phyloP scores from a whole-genome alignment of 352 stramenopile species.

The Thalassiosira mediterranea region DNA sequence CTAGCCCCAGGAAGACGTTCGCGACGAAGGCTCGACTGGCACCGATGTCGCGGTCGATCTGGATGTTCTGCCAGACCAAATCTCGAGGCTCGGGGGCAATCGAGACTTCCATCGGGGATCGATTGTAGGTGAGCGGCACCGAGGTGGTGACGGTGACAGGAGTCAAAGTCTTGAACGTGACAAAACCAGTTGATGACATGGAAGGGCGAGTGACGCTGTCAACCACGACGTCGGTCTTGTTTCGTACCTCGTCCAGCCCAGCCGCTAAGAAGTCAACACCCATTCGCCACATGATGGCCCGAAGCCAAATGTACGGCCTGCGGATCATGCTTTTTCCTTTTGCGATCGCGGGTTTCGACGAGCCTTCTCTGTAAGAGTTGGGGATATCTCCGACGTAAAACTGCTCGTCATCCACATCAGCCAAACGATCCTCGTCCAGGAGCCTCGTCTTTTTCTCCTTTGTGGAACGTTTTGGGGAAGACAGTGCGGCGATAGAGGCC shows the following conservation, averaged over 20 bases:
- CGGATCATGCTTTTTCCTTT: background rate
- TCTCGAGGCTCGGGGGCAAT: conserved; percentile 81
- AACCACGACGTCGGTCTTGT: conserved; percentile 58
- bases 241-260: conserved; percentile 42
- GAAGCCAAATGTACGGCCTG: conserved; percentile 32
- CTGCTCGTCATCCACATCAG: background rate
- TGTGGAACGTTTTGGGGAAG: background rate
- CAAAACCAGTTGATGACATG: conserved; percentile 84
- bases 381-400: no score
- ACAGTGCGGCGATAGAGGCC: background rate
- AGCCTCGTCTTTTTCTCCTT: conserved; percentile 18
- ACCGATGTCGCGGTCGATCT: conserved; percentile 62
- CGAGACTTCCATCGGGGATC: conserved; percentile 63
- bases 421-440: conserved; percentile 33
- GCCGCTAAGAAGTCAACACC: conserved; percentile 50
- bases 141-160: conserved; percentile 73
- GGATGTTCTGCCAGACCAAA: conserved; percentile 77
- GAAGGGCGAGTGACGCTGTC: conserved; percentile 58
- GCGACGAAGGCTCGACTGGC: conserved; percentile 62
- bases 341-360: no score
- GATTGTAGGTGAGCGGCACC: conserved; percentile 73
- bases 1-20: conserved; percentile 71
- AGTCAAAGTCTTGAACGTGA: conserved; percentile 83
- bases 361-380: no score
- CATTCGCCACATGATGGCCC: conserved; percentile 44